These are phyloP conservation scores for Hemileccinum rubropunctum DNA, from an alignment of 768 basidiomycete genomes.

Conservation along the genomic window DNA sequence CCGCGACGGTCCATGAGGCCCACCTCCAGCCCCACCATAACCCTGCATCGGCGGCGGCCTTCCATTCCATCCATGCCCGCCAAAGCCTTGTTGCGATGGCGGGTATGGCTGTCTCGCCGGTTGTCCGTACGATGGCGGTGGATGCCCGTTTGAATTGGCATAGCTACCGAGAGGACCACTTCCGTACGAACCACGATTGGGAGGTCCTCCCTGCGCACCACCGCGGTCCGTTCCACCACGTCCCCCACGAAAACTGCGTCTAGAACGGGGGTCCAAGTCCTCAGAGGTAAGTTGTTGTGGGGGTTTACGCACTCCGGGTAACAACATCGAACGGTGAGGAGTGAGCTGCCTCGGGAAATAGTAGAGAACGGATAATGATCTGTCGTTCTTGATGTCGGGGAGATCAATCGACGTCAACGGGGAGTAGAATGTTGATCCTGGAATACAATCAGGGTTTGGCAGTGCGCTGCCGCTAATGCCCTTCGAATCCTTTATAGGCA, in stretches of 20 bases:
- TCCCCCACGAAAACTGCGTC: slow-evolving; percentile 51
- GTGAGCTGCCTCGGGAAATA: slow-evolving; percentile 84
- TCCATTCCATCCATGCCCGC: slow-evolving; percentile 32
- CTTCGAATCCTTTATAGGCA: slow-evolving; percentile 67
- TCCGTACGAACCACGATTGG: slow-evolving; percentile 22
- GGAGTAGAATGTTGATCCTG: slow-evolving; percentile 85
- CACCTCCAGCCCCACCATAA: slow-evolving; percentile 33
- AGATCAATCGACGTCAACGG: slow-evolving; percentile 61
- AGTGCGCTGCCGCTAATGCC: slow-evolving; percentile 80
- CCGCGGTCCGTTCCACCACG: slow-evolving; percentile 40
- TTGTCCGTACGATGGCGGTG: slow-evolving; percentile 18
- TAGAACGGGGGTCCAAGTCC: slow-evolving; percentile 67
- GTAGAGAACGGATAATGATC: slow-evolving; percentile 82
- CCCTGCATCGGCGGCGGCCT: slow-evolving; percentile 27
- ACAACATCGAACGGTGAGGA: slow-evolving; percentile 81
- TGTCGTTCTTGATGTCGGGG: slow-evolving; percentile 83
- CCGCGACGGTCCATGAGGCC: slow-evolving; percentile 25
- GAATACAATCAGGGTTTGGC: slow-evolving; percentile 85
- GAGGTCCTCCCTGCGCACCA: slow-evolving; percentile 29
- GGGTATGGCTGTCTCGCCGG: slow-evolving; percentile 19
- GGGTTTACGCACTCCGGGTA: slow-evolving; percentile 66
- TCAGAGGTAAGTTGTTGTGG: slow-evolving; percentile 57
- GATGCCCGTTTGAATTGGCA: slow-evolving; percentile 17
- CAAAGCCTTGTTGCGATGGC: slow-evolving; percentile 26
- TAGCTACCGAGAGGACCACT: slow-evolving; percentile 9